Conservation (phyloP, 2,329 filamentous ascomycete species). For the Alternaria ethzedia region DNA sequence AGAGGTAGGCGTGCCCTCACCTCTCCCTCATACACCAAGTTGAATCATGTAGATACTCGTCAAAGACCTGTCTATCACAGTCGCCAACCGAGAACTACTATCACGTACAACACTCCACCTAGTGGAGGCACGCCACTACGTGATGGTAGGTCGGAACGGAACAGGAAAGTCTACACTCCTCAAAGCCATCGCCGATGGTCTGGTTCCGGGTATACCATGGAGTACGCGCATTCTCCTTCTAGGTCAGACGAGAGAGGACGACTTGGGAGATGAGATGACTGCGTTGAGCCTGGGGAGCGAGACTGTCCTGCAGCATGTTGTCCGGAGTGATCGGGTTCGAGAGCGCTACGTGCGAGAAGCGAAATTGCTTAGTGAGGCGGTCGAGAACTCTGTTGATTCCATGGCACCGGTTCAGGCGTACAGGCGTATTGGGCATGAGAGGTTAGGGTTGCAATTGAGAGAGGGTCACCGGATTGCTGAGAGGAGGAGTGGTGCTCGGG, state of each 20-base stretch:
- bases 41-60: constrained; percentile 52
- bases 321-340: constrained; percentile 58
- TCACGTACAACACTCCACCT: constrained; percentile 72
- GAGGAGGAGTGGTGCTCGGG: constrained; percentile 75
- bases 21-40: not conserved
- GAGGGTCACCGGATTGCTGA: constrained; percentile 75
- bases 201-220: constrained; percentile 69
- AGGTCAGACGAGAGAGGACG: constrained; percentile 39
- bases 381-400: constrained; percentile 63
- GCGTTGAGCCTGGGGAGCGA: constrained; percentile 30
- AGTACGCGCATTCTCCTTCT: constrained; percentile 45
- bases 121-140: constrained; percentile 77
- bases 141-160: constrained; percentile 79
- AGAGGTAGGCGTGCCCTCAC: constrained; percentile 30
- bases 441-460: constrained; percentile 68
- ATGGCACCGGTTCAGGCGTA: constrained; percentile 66
- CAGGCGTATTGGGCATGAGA: constrained; percentile 67
- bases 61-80: constrained; percentile 73
- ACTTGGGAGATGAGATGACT: constrained; percentile 43
- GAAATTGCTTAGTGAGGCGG: constrained; percentile 64
- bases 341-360: constrained; percentile 68
- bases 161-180: constrained; percentile 82
- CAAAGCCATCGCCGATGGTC: constrained; percentile 75
- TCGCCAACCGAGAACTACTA: constrained; percentile 70
- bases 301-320: constrained; percentile 71